phyloP scores from a whole-genome alignment of 345 rosid genomes.

The Lenwebbia sp. region DNA sequence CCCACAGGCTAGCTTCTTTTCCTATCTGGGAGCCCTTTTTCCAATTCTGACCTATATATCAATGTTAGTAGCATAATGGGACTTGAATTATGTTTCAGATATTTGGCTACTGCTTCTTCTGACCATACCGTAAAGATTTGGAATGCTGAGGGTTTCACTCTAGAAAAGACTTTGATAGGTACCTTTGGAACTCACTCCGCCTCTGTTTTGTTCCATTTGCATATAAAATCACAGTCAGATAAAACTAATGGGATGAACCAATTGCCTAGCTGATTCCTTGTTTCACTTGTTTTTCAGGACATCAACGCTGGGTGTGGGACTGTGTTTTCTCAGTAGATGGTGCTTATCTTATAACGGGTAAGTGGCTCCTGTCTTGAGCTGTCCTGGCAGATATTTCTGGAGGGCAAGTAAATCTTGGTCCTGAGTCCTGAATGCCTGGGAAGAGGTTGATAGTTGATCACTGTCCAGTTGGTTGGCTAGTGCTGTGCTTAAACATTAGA shows the following conservation, averaged over 20 bases:
- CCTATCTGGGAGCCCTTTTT: not conserved
- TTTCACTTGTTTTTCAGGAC: slow-evolving; percentile 38
- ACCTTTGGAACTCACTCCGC: not conserved
- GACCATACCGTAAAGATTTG: slow-evolving; percentile 93
- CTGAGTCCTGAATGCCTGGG: not conserved
- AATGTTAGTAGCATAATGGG: not conserved
- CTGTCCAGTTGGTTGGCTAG: not conserved
- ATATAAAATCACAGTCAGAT: no score
- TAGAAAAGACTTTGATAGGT: slow-evolving; percentile 82
- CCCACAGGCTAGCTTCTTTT: slow-evolving; percentile 44
- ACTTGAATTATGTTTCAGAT: slow-evolving; percentile 25
- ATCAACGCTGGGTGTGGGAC: slow-evolving; percentile 97
- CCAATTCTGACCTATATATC: not conserved
- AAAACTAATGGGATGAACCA: not conserved
- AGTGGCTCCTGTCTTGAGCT: not conserved
- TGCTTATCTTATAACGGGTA: slow-evolving; percentile 90
- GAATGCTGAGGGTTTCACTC: slow-evolving; percentile 90
- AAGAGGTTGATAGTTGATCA: not conserved
- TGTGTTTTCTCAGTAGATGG: slow-evolving; percentile 98
- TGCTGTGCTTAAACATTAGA: not conserved
- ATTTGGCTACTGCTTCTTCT: slow-evolving; percentile 93
- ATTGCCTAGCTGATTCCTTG: not conserved
- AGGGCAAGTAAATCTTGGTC: not conserved
- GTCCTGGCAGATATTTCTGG: not conserved
- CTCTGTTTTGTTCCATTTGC: not conserved